Evolutionary conservation across 805 yeast genomes (phyloP).

Genomic region (Babjeviella inositovora): DNA sequence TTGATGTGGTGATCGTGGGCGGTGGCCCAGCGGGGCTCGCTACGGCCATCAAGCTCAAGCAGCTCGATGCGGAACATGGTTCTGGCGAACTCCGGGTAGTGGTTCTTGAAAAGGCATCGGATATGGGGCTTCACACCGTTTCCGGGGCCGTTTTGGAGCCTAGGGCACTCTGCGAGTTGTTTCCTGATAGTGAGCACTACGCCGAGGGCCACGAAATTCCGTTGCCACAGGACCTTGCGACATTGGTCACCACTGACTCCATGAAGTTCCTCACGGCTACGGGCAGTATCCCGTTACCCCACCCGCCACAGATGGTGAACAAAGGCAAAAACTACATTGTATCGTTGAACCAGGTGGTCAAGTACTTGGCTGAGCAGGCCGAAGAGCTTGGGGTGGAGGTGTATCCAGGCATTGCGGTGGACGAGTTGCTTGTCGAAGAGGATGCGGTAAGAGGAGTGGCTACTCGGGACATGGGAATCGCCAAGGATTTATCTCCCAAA

Average conservation of each 20-base stretch:
- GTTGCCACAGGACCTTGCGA: conserved; percentile 61
- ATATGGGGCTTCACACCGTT: conserved; percentile 82
- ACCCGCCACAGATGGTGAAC: conserved; percentile 84
- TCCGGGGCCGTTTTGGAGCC: conserved; percentile 96
- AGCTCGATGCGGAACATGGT: conserved; percentile 53
- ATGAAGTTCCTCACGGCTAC: conserved; percentile 55
- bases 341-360: conserved; percentile 67
- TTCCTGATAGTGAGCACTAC: conserved; percentile 46
- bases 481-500: conserved; percentile 61
- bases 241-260: conserved; percentile 60
- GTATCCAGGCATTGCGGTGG: conserved; percentile 80
- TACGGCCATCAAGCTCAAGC: conserved; percentile 81
- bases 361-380: conserved; percentile 74
- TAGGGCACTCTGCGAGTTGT: conserved; percentile 67
- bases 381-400: conserved; percentile 89
- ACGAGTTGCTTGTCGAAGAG: conserved; percentile 52
- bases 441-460: conserved; percentile 77
- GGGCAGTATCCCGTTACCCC: conserved; percentile 61
- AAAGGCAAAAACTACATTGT: conserved; percentile 73
- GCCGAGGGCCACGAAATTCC: conserved; percentile 45
- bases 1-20: conserved; percentile 92
- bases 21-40: conserved; percentile 98
- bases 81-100: conserved; percentile 67
- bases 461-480: conserved; percentile 83
- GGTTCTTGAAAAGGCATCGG: conserved; percentile 83